A percentile compares a stretch with the other conserved stretches of the same genome.
phyloP scores from a whole-genome alignment of 768 basidiomycete genomes.

The Amanita pseudoporphyria region DNA sequence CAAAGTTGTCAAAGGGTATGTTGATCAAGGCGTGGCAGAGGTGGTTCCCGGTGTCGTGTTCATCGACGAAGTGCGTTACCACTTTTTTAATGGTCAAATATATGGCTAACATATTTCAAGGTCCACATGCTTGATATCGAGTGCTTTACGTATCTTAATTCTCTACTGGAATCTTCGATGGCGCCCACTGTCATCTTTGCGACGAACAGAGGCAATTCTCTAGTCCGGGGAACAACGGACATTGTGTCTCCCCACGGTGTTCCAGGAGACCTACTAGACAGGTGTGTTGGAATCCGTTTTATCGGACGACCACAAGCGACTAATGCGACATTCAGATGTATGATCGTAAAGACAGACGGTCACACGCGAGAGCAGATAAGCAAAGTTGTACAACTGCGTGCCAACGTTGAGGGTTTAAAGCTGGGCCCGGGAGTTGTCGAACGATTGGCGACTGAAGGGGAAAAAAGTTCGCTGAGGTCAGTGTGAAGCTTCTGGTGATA shows the following conservation, averaged over 20 bases:
- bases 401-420: slow-evolving; percentile 78
- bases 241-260: slow-evolving; percentile 89
- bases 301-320: background rate
- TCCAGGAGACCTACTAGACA: slow-evolving; percentile 88
- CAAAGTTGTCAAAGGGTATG: slow-evolving; percentile 94
- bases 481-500: slow-evolving; percentile 11
- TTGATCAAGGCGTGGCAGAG: slow-evolving; percentile 97
- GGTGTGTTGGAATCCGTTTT: slow-evolving; percentile 34
- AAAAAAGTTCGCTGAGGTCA: slow-evolving; percentile 71
- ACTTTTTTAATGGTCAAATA: background rate
- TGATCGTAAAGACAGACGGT: slow-evolving; percentile 89
- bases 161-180: slow-evolving; percentile 91
- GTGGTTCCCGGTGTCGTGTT: slow-evolving; percentile 97
- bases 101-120: slow-evolving; percentile 26
- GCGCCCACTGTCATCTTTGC: slow-evolving; percentile 97
- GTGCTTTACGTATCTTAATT: slow-evolving; percentile 97
- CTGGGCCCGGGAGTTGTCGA: slow-evolving; percentile 72
- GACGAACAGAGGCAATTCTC: slow-evolving; percentile 87
- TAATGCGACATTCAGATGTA: slow-evolving; percentile 41
- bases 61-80: slow-evolving; percentile 80
- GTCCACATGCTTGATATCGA: slow-evolving; percentile 99
- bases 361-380: slow-evolving; percentile 80
- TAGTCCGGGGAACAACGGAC: slow-evolving; percentile 90
- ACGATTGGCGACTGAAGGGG: slow-evolving; percentile 72
- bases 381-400: slow-evolving; percentile 79